phyloP scores from a whole-genome alignment of 495 filamentous ascomycete genomes.

The Cercophora samala region DNA sequence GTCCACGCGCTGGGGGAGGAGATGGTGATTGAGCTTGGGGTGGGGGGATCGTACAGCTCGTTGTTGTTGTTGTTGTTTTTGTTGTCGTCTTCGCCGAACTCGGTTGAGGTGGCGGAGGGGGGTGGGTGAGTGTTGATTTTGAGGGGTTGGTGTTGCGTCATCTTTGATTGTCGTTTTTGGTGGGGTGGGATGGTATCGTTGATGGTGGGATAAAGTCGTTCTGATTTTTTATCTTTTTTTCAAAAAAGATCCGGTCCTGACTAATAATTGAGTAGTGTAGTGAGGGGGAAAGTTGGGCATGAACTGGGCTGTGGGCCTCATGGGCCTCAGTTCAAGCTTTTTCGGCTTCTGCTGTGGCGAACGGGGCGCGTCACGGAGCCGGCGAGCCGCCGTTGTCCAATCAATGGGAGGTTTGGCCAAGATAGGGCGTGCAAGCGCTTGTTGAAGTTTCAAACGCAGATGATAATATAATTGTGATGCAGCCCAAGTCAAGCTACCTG shows the following conservation, averaged over 20 bases:
- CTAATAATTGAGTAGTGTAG: too few species aligned
- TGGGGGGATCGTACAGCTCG: neutral
- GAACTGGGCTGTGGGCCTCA: neutral
- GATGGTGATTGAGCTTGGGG: neutral
- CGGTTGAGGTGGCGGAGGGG: neutral
- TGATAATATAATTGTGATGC: too few species aligned
- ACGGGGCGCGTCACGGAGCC: too few species aligned
- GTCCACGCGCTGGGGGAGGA: neutral
- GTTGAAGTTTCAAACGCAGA: neutral
- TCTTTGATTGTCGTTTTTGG: too few species aligned
- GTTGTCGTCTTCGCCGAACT: neutral
- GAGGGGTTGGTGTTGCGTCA: too few species aligned
- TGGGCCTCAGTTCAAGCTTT: too few species aligned
- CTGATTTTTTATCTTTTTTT: too few species aligned
- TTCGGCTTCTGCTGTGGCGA: neutral
- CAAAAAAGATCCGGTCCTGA: too few species aligned
- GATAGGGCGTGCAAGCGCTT: neutral
- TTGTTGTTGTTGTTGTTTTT: too few species aligned
- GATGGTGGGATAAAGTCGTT: neutral
- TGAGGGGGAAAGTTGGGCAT: neutral
- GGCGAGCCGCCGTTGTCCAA: neutral
- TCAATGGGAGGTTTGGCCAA: neutral
- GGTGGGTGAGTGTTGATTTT: neutral
- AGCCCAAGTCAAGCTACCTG: too few species aligned
- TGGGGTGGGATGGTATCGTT: neutral